Evolutionary conservation across 306 rosid genomes (phyloP).

Genomic region (Dryas octopetala): DNA sequence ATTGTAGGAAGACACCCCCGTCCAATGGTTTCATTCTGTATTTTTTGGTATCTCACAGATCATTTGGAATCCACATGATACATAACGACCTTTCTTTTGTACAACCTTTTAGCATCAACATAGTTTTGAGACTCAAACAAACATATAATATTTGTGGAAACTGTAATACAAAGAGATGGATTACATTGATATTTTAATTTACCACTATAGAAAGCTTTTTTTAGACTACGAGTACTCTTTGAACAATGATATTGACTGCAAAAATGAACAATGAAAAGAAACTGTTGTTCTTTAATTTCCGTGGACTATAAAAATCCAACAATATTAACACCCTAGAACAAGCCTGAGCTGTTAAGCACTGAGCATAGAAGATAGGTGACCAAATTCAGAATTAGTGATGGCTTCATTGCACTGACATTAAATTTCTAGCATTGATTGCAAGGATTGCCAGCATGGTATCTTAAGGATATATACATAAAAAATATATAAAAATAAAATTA

Average conservation of each 20-base stretch:
- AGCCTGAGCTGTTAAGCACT: conserved; percentile 5
- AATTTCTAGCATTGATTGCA: conserved; percentile 18
- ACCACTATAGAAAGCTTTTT: too few species aligned
- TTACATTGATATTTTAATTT: too few species aligned
- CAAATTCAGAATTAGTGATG: conserved; percentile 16
- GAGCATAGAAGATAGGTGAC: conserved; percentile 5
- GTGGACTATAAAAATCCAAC: background rate
- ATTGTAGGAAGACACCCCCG: too few species aligned
- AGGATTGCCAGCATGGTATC: conserved; percentile 20
- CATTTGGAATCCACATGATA: too few species aligned
- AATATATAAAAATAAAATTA: background rate
- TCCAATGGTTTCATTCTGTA: too few species aligned
- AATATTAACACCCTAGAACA: background rate
- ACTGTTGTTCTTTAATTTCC: background rate
- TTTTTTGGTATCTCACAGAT: too few species aligned
- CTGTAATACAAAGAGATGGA: background rate
- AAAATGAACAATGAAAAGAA: background rate
- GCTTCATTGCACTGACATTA: conserved; percentile 15
- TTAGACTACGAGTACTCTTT: background rate
- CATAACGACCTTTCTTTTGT: too few species aligned
- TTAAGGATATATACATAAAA: conserved; percentile 21
- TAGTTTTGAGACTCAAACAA: background rate
- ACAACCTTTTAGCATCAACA: background rate
- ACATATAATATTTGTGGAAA: background rate
- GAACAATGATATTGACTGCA: background rate